A percentile compares a stretch with the other conserved stretches of the same genome.
Evolutionary conservation across 2,329 filamentous ascomycete species (phyloP).

Genomic region (Curvularia spicifera): DNA sequence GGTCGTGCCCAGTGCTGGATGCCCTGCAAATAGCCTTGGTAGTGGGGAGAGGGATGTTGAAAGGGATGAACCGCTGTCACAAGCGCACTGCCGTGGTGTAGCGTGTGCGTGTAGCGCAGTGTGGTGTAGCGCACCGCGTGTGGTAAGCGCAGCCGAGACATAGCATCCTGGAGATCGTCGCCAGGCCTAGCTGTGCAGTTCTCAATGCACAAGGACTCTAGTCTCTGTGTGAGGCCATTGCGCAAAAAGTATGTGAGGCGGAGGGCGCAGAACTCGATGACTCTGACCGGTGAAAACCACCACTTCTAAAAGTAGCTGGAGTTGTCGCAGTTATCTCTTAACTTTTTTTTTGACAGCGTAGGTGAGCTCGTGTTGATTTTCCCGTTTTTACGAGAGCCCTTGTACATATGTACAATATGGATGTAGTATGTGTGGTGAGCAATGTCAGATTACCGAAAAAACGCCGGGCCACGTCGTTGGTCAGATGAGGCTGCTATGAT

Average conservation of each 20-base stretch:
- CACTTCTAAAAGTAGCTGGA: no score
- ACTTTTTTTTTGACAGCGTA: no score
- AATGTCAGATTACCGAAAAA: constrained; percentile 13
- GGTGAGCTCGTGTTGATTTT: no score
- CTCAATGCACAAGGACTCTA: neutral
- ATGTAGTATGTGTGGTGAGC: neutral
- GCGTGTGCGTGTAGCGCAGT: neutral
- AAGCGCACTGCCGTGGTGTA: constrained; percentile 12
- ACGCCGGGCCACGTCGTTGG: constrained; percentile 9
- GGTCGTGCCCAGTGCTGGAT: constrained; percentile 2
- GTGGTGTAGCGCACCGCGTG: constrained; percentile 12
- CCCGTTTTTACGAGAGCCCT: neutral
- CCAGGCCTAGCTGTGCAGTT: constrained; percentile 8
- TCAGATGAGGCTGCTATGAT: constrained; percentile 15
- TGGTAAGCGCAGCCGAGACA: constrained; percentile 20
- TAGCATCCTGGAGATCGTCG: constrained; percentile 14
- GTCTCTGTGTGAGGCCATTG: neutral
- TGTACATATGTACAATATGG: neutral
- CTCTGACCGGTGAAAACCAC: no score
- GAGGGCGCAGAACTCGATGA: neutral
- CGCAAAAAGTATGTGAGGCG: neutral
- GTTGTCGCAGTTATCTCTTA: no score
- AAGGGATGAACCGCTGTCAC: constrained; percentile 16
- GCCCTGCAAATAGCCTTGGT: constrained; percentile 3
- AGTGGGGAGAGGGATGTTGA: constrained; percentile 5